Evolutionary conservation across 1,284 basidiomycete genomes (phyloP).

Genomic region (Ceratobasidium sp.): DNA sequence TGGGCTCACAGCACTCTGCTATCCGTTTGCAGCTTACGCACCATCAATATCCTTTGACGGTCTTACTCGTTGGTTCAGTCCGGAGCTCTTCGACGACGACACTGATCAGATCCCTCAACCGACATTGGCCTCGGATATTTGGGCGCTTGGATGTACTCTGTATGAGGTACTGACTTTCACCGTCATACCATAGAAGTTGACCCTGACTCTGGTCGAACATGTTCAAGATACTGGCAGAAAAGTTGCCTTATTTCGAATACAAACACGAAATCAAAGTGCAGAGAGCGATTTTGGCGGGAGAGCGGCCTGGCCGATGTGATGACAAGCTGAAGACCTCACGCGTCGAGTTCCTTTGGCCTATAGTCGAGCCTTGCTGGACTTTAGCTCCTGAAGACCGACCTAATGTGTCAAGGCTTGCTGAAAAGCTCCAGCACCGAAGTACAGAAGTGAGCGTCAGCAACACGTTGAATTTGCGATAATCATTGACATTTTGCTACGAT

Average conservation of each 20-base stretch:
- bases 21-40: neutral
- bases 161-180: constrained; percentile 11
- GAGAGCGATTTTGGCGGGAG: neutral
- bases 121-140: neutral
- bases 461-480: too few species aligned
- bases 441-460: too few species aligned
- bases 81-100: constrained; percentile 3
- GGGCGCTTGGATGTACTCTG: neutral
- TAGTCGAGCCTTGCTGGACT: neutral
- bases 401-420: neutral
- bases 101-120: neutral
- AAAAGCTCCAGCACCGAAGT: neutral
- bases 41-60: neutral
- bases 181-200: too few species aligned
- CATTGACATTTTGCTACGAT: too few species aligned
- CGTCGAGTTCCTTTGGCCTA: neutral
- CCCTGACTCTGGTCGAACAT: too few species aligned
- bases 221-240: neutral
- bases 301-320: neutral
- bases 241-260: neutral
- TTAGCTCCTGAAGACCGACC: neutral
- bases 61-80: constrained; percentile 5
- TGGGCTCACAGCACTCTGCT: neutral
- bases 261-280: neutral
- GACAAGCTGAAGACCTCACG: neutral